These are phyloP conservation scores for Leishmania braziliensis DNA, from an alignment of 208 protist genomes.

Conservation along the genomic window DNA sequence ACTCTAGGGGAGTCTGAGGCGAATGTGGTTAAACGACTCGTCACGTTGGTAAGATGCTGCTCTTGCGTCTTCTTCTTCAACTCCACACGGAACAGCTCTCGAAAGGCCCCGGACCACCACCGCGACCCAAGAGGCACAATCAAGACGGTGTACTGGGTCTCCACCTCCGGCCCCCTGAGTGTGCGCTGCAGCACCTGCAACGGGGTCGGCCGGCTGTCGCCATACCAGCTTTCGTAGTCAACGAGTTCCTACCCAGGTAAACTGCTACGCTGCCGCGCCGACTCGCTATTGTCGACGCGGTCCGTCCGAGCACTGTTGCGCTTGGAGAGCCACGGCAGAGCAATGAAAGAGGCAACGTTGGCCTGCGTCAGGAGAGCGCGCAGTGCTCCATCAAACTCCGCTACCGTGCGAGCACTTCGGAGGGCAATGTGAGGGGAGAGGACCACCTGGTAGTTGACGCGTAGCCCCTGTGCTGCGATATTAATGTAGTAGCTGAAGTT, in stretches of 20 bases:
- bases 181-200: constrained; percentile 19
- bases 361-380: constrained; percentile 11
- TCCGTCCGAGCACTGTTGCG: background rate
- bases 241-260: background rate
- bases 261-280: background rate
- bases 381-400: constrained; percentile 17
- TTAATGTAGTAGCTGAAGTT: constrained; percentile 6
- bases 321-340: constrained; percentile 7
- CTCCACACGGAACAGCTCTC: constrained; percentile 24
- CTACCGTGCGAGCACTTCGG: background rate
- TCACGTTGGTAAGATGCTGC: background rate
- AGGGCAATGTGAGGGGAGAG: constrained; percentile 19
- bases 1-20: background rate
- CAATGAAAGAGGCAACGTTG: constrained; percentile 24
- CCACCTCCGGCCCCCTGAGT: constrained; percentile 6
- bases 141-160: background rate
- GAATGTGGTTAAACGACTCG: background rate
- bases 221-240: constrained; percentile 27
- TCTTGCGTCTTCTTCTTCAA: background rate
- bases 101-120: constrained; percentile 12
- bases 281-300: background rate
- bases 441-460: constrained; percentile 21
- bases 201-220: background rate
- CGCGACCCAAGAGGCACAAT: constrained; percentile 8
- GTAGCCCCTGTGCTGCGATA: background rate